A percentile compares a stretch with the other conserved stretches of the same genome.
Conservation (phyloP, 768 basidiomycete species). For the Boletus vinaceobasis region DNA sequence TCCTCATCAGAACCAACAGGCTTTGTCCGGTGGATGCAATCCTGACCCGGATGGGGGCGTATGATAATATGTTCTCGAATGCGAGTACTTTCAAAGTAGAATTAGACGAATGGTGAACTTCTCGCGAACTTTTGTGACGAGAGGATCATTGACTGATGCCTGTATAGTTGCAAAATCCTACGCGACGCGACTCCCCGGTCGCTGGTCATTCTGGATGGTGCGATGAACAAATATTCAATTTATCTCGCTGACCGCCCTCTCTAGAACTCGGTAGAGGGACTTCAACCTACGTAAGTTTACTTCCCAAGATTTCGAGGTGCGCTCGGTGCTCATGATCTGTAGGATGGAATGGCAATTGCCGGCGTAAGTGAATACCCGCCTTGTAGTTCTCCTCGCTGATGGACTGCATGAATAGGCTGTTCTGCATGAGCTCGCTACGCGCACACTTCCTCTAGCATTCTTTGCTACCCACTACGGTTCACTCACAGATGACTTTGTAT, state of each 20-base stretch:
- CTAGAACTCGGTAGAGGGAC: slow-evolving; percentile 93
- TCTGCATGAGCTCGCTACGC: slow-evolving; percentile 90
- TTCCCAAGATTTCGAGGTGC: slow-evolving; percentile 4
- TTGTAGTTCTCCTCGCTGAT: slow-evolving; percentile 4
- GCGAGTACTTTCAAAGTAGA: slow-evolving; percentile 98
- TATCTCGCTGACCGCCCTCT: slow-evolving; percentile 9
- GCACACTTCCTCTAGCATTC: slow-evolving; percentile 86
- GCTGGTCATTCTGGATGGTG: slow-evolving; percentile 92
- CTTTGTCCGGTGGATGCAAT: slow-evolving; percentile 89
- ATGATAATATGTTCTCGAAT: slow-evolving; percentile 95
- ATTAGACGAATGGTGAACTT: slow-evolving; percentile 84
- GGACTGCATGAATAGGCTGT: slow-evolving; percentile 57
- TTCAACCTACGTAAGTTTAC: slow-evolving; percentile 72
- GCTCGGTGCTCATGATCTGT: slow-evolving; percentile 11
- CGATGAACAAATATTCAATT: slow-evolving; percentile 17
- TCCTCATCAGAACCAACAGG: slow-evolving; percentile 36
- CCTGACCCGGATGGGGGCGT: slow-evolving; percentile 96
- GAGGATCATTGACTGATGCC: not conserved
- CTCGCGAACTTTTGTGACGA: not conserved
- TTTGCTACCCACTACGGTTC: slow-evolving; percentile 99
- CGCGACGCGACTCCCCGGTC: slow-evolving; percentile 92
- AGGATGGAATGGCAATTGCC: slow-evolving; percentile 99
- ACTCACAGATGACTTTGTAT: slow-evolving; percentile 88
- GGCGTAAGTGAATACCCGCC: slow-evolving; percentile 46
- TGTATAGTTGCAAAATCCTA: slow-evolving; percentile 80